phyloP scores from a whole-genome alignment of 163 green algal genomes.

The Scenedesmus sp. region DNA sequence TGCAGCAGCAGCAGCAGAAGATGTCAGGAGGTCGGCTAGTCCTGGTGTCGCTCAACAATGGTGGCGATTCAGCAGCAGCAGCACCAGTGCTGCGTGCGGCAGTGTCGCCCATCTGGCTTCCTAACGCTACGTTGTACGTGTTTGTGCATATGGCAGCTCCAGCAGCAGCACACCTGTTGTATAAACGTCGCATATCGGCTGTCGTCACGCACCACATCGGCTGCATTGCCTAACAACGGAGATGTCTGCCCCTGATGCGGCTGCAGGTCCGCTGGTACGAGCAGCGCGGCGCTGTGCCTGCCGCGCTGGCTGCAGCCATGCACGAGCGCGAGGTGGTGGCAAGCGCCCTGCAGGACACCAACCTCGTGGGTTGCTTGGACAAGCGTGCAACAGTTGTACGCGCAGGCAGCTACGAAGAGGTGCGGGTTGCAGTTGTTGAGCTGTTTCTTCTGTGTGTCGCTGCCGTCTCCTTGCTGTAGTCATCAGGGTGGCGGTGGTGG shows the following conservation, averaged over 20 bases:
- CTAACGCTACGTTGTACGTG: no score
- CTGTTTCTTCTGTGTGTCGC: background rate
- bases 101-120: no score
- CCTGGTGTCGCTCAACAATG: no score
- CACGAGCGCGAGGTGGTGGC: constrained; percentile 55
- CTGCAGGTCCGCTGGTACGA: constrained; percentile 62
- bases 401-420: constrained; percentile 63
- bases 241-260: no score
- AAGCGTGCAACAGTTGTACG: constrained; percentile 60
- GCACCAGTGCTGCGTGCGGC: background rate
- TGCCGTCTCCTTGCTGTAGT: background rate
- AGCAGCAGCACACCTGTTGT: background rate
- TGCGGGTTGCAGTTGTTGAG: background rate
- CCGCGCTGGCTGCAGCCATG: constrained; percentile 2
- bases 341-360: constrained; percentile 61
- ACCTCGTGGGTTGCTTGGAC: constrained; percentile 73
- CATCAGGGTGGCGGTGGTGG: no score
- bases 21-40: no score
- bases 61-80: background rate
- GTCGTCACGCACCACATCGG: no score
- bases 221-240: no score
- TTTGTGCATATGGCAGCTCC: background rate
- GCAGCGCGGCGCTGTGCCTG: constrained; percentile 48
- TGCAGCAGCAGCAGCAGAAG: no score
- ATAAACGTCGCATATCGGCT: no score